A percentile compares a stretch with the other conserved stretches of the same genome.
phyloP scores from a whole-genome alignment of 176 grass and related monocot genomes.

The Paspalum notatum region DNA sequence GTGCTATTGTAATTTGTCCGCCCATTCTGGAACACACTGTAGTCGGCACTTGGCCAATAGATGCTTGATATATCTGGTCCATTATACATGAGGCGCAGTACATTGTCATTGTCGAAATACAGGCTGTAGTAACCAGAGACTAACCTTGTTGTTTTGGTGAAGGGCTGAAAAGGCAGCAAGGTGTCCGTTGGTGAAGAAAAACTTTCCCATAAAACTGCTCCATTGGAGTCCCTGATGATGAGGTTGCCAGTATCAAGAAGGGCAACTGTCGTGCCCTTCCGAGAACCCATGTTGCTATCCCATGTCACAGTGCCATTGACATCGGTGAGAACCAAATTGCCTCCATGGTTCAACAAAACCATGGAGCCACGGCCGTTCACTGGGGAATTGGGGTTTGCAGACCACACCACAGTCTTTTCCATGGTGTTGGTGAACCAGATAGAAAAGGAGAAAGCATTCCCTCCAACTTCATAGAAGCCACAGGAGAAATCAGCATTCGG shows the following conservation, averaged over 20 bases:
- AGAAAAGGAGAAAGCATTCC: conserved; percentile 69
- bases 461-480: conserved; percentile 62
- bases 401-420: conserved; percentile 60
- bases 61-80: conserved; percentile 59
- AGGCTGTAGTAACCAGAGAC: conserved; percentile 61
- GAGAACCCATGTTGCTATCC: conserved; percentile 48
- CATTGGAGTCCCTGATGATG: conserved; percentile 47
- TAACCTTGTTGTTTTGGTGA: conserved; percentile 55
- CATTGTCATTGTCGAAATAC: conserved; percentile 74
- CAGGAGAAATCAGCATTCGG: conserved; percentile 53
- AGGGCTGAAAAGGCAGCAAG: conserved; percentile 52
- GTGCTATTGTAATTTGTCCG: conserved; percentile 66
- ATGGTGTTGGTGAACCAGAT: conserved; percentile 61
- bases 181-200: conserved; percentile 71
- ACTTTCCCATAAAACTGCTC: conserved; percentile 58
- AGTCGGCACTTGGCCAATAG: conserved; percentile 62
- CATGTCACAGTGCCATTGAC: conserved; percentile 63
- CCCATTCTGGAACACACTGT: conserved; percentile 16
- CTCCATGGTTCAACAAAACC: conserved; percentile 38
- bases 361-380: conserved; percentile 72
- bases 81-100: conserved; percentile 68
- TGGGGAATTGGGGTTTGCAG: conserved; percentile 56
- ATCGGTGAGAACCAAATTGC: conserved; percentile 60
- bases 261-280: conserved; percentile 4
- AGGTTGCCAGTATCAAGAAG: conserved; percentile 79